Conservation (phyloP, 805 yeast species). For the Nakazawaea populi region DNA sequence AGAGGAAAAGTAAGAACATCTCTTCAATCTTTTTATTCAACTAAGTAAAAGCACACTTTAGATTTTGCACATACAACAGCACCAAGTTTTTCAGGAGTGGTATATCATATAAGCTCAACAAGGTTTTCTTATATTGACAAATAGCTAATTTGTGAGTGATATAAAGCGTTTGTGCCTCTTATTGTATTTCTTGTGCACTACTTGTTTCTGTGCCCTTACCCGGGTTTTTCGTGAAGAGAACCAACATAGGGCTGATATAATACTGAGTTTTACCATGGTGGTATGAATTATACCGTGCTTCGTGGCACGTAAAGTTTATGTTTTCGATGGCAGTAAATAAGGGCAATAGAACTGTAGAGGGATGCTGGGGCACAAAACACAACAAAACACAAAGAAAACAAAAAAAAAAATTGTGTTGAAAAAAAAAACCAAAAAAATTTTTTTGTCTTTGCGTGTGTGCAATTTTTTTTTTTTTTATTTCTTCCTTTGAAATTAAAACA, state of each 20-base stretch:
- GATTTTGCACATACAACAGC: too few species aligned
- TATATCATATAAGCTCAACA: too few species aligned
- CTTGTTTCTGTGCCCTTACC: background rate
- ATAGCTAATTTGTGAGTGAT: background rate
- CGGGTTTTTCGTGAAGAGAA: background rate
- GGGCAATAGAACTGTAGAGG: background rate
- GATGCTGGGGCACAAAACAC: too few species aligned
- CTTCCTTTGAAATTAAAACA: background rate
- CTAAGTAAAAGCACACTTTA: too few species aligned
- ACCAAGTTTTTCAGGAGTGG: too few species aligned
- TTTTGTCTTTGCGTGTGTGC: too few species aligned
- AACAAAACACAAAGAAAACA: background rate
- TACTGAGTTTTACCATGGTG: background rate
- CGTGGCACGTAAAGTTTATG: background rate
- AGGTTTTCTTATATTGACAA: background rate
- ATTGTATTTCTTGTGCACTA: background rate
- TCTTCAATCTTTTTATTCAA: too few species aligned
- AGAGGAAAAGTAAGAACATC: too few species aligned
- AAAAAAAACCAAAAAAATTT: background rate
- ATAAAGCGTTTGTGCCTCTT: background rate
- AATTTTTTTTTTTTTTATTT: slow-evolving; percentile 17
- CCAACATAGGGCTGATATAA: background rate
- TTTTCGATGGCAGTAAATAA: background rate
- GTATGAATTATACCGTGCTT: background rate
- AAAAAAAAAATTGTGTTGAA: background rate